These are phyloP conservation scores for Kwoniella botswanensis DNA, from an alignment of 768 basidiomycete species.

Conservation along the genomic window DNA sequence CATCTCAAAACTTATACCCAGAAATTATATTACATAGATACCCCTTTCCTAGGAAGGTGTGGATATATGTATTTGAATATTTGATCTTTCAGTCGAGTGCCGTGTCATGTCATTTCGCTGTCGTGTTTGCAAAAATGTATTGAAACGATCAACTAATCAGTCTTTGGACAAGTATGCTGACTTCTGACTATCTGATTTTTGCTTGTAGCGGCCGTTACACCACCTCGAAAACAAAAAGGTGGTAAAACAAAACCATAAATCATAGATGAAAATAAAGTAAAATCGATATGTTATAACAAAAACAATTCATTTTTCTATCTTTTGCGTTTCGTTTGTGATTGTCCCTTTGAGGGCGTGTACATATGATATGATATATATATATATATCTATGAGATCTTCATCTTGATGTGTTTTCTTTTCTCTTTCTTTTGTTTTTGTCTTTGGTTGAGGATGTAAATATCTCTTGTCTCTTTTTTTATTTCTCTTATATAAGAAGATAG, in stretches of 20 bases:
- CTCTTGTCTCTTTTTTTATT: not conserved
- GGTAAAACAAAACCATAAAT: constrained; percentile 61
- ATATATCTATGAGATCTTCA: too few species aligned
- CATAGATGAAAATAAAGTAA: not conserved
- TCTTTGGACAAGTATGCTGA: too few species aligned
- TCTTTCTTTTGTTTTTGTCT: not conserved
- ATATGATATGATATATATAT: not conserved
- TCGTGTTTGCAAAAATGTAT: not conserved
- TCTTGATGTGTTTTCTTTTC: too few species aligned
- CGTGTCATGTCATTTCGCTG: too few species aligned
- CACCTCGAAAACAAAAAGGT: constrained; percentile 96
- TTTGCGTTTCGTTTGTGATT: too few species aligned
- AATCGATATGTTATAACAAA: too few species aligned
- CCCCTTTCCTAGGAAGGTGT: constrained; percentile 14
- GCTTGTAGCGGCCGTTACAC: constrained; percentile 71
- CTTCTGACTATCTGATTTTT: not conserved
- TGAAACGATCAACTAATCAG: too few species aligned
- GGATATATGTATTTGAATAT: constrained; percentile 3
- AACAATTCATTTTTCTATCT: too few species aligned
- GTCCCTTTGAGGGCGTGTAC: too few species aligned
- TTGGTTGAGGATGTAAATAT: too few species aligned
- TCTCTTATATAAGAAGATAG: too few species aligned
- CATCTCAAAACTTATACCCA: not conserved
- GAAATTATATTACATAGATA: constrained; percentile 6
- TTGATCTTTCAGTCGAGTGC: not conserved